Conservation (phyloP, 163 green algal genomes). For the Prototheca cutis region DNA sequence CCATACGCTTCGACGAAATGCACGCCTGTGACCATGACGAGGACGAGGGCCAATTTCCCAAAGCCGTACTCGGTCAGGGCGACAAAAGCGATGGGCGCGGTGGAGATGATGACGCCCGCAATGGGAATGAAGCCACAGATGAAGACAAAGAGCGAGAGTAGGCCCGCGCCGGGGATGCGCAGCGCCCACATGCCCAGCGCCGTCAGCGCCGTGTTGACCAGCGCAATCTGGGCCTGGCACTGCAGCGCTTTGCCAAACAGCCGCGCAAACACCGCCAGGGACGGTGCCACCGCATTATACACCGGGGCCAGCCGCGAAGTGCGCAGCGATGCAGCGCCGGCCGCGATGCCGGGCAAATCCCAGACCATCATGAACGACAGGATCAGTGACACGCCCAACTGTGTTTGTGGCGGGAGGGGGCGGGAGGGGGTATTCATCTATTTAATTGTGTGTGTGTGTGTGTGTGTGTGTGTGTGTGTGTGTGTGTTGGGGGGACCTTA, state of each 20-base stretch:
- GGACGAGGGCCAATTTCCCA: slow-evolving; percentile 68
- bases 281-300: slow-evolving; percentile 80
- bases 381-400: slow-evolving; percentile 70
- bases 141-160: slow-evolving; percentile 89
- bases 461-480: too few relatives aligned
- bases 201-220: slow-evolving; percentile 84
- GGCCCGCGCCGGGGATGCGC: slow-evolving; percentile 70
- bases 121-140: slow-evolving; percentile 94
- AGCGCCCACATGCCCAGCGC: slow-evolving; percentile 76
- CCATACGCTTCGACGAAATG: slow-evolving; percentile 87
- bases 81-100: slow-evolving; percentile 86
- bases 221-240: slow-evolving; percentile 65
- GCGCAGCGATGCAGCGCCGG: slow-evolving; percentile 40
- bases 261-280: slow-evolving; percentile 66
- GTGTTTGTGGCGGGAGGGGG: slow-evolving; percentile 4
- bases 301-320: slow-evolving; percentile 61
- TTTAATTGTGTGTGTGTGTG: too few relatives aligned
- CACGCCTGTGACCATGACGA: slow-evolving; percentile 80
- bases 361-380: slow-evolving; percentile 82
- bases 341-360: slow-evolving; percentile 67
- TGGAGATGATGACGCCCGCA: slow-evolving; percentile 87
- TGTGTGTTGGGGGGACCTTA: too few relatives aligned
- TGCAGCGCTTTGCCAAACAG: slow-evolving; percentile 90
- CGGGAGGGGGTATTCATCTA: too few relatives aligned
- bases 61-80: slow-evolving; percentile 92